phyloP scores from a whole-genome alignment of 1,284 basidiomycete genomes.

The Psilocybe mexicana region DNA sequence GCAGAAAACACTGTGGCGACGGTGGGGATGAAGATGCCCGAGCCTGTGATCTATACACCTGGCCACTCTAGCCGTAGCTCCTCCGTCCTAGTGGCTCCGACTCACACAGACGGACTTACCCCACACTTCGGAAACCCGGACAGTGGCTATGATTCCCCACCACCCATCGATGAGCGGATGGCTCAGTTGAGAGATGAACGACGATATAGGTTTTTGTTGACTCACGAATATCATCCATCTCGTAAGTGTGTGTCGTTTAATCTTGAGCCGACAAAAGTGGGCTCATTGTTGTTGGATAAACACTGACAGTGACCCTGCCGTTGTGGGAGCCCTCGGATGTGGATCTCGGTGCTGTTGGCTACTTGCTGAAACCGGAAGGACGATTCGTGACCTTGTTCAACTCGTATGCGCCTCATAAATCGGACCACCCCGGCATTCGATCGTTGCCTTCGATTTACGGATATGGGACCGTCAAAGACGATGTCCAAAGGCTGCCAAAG shows the following conservation, averaged over 20 bases:
- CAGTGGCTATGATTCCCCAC: constrained; percentile 44
- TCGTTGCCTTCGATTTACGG: constrained; percentile 54
- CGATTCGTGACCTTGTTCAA: constrained; percentile 72
- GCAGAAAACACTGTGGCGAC: constrained; percentile 33
- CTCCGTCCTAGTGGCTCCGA: constrained; percentile 13
- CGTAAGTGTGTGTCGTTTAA: constrained; percentile 41
- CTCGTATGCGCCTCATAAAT: constrained; percentile 52
- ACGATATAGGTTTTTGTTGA: constrained; percentile 58
- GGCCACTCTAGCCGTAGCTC: constrained; percentile 21
- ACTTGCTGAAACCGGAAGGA: constrained; percentile 62
- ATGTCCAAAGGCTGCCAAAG: constrained; percentile 51
- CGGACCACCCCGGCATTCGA: constrained; percentile 34
- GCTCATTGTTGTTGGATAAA: background rate
- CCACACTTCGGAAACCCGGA: constrained; percentile 9
- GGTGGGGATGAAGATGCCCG: constrained; percentile 28
- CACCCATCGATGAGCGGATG: constrained; percentile 45
- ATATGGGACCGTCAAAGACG: constrained; percentile 50
- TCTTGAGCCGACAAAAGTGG: background rate
- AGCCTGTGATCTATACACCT: constrained; percentile 26
- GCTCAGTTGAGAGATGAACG: constrained; percentile 56
- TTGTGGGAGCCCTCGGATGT: constrained; percentile 68
- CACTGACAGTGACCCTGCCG: constrained; percentile 58
- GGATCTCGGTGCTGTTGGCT: constrained; percentile 69
- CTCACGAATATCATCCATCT: constrained; percentile 69
- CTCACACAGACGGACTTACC: constrained; percentile 10